phyloP scores from a whole-genome alignment of 208 protist genomes.

The Acanthamoeba quina region DNA sequence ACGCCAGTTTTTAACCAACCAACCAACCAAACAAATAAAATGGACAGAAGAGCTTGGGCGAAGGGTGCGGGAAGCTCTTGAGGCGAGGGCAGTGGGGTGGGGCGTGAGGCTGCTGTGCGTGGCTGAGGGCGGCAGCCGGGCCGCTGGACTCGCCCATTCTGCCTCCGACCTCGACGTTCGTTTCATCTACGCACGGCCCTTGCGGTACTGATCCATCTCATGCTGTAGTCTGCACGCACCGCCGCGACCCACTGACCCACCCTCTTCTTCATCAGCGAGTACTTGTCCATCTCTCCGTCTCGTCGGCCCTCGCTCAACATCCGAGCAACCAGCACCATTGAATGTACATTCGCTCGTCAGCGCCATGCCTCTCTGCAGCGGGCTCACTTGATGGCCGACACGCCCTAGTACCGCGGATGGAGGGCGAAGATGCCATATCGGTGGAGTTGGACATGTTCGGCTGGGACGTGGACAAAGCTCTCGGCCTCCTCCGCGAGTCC shows the following conservation, averaged over 20 bases:
- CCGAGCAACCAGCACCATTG: constrained; percentile 2
- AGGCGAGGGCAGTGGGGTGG: not conserved
- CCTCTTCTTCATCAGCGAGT: too few species aligned
- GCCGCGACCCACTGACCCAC: too few species aligned
- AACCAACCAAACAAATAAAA: too few species aligned
- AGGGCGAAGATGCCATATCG: not conserved
- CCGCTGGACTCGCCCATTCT: not conserved
- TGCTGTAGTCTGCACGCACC: too few species aligned
- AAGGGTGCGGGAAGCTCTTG: not conserved
- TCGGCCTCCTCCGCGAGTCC: constrained; percentile 18
- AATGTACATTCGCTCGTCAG: not conserved
- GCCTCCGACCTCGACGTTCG: constrained; percentile 30
- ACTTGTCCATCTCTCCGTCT: constrained; percentile 2
- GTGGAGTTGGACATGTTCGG: constrained; percentile 50
- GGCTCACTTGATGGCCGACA: not conserved
- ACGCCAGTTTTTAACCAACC: too few species aligned
- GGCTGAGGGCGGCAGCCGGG: constrained; percentile 22
- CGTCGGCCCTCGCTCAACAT: constrained; percentile 27
- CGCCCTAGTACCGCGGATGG: not conserved
- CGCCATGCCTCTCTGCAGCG: too few species aligned
- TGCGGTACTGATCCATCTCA: too few species aligned
- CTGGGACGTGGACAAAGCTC: constrained; percentile 32
- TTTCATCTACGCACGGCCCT: constrained; percentile 22
- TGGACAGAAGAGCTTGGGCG: not conserved
- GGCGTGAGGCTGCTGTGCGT: constrained; percentile 32